Evolutionary conservation across 768 basidiomycete genomes (phyloP), one percentile per base, ranked within the genome.

Genomic region (Mycena pura): DNA sequence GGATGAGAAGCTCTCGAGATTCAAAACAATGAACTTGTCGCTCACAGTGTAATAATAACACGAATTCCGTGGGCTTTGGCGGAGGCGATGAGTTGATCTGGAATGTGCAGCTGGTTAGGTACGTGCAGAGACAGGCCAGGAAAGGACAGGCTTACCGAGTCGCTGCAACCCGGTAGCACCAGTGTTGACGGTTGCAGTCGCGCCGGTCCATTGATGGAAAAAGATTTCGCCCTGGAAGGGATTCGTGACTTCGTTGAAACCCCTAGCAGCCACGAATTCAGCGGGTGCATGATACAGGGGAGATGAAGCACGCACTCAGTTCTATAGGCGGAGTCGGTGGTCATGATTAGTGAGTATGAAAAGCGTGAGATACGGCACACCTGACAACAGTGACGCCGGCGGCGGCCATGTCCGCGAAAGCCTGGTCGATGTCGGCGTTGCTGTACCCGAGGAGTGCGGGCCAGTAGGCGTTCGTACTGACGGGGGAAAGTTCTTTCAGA

Each of bases 31-130:
- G n/a, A n/a, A n/a, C n/a, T 36, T 41, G 39, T 17, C 3, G 72
- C 83, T 69, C 62, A 85, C 84, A 88, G 67, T 5, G 85, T 75
- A 52, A 88, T 86, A 47, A 88, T 85, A 48, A 89, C 77, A 9
- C 83, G 82, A 39, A 89, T 69, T 11, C 85, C 85, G 32, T 57
- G 34, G 4, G 56, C 46, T 17, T 57, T 48, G 1, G 56, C 56
- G 2, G 56, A 21, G 3, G 56, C 27, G n/a, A 57, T 49, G 2
- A 57, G 19, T 1, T 7, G 7, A 13, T 57, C 47, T 57, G 44
- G 8, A 7, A 44, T 9, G 24, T 43, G 21, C n/a, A n/a, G n/a
- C n/a, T n/a, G n/a, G 2, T 43, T 41, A 50, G 32, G 27, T 13
- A 22, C 15, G 13, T 13, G 24, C 3, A 22, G 41, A 28, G 9